Evolutionary conservation across 2,329 filamentous ascomycete species (phyloP).

Genomic region (Cadophora malorum): DNA sequence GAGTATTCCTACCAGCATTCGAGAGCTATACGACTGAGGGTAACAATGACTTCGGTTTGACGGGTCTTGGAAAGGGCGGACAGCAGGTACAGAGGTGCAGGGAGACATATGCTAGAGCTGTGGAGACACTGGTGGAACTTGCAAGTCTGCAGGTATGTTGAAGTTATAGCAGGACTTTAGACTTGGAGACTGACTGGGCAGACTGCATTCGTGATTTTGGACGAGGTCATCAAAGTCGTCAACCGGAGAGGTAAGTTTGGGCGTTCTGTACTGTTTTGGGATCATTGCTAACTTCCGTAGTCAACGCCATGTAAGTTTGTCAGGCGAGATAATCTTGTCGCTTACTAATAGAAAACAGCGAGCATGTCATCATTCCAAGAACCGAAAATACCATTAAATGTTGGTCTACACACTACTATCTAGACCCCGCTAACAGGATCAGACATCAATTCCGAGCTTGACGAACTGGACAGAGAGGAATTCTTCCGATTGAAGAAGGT

Average conservation of each 20-base stretch:
- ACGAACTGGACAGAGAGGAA: conserved; percentile 96
- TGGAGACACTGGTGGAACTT: conserved; percentile 93
- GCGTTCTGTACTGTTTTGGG: conserved; percentile 7
- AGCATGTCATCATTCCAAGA: conserved; percentile 95
- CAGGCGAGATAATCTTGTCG: background rate
- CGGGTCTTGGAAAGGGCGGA: conserved; percentile 93
- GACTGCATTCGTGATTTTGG: conserved; percentile 96
- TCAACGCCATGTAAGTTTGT: conserved; percentile 83
- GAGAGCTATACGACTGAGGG: conserved; percentile 89
- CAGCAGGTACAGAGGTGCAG: conserved; percentile 95
- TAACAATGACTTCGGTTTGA: conserved; percentile 95
- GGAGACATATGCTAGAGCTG: conserved; percentile 94
- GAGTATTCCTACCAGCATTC: conserved; percentile 91
- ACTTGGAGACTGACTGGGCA: conserved; percentile 43
- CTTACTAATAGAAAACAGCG: conserved; percentile 53
- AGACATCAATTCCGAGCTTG: conserved; percentile 98
- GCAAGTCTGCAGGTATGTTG: conserved; percentile 78
- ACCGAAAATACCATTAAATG: conserved; percentile 99
- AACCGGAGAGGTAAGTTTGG: conserved; percentile 79
- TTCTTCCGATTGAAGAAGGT: conserved; percentile 98
- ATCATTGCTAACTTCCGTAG: conserved; percentile 52
- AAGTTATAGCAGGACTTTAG: background rate
- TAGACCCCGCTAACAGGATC: conserved; percentile 21
- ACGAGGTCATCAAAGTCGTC: conserved; percentile 99
- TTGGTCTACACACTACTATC: conserved; percentile 48